Percentiles rank a stretch among this genome's conserved stretches.
Evolutionary conservation across 306 rosid genomes (phyloP).

Genomic region (Casuarina equisetifolia): DNA sequence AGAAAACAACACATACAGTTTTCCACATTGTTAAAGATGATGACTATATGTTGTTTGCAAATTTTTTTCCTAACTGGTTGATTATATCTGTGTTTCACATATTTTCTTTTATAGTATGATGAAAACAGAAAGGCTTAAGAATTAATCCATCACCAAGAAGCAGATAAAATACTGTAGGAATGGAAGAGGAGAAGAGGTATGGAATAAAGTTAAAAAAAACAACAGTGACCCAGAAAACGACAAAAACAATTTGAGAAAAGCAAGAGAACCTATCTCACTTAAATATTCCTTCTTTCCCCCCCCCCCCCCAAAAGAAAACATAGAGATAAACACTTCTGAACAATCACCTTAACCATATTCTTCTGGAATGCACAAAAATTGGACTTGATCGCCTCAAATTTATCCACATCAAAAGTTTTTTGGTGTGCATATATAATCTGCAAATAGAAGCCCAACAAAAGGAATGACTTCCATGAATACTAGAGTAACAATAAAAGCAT

Average conservation of each 20-base stretch:
- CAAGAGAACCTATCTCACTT: neutral
- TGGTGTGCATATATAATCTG: conserved; percentile 76
- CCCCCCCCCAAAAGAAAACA: neutral
- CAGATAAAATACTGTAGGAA: neutral
- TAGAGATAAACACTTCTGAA: neutral
- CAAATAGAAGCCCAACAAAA: conserved; percentile 14
- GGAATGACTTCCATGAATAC: conserved; percentile 20
- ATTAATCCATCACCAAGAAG: neutral
- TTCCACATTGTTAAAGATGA: neutral
- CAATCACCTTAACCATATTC: conserved; percentile 37
- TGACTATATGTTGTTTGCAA: neutral
- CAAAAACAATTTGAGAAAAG: neutral
- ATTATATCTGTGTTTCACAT: neutral
- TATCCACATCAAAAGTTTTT: conserved; percentile 59
- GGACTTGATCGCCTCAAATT: conserved; percentile 50
- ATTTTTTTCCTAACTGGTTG: neutral
- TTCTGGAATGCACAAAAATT: conserved; percentile 39
- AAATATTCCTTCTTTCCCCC: neutral
- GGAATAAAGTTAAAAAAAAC: neutral
- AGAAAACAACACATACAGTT: neutral
- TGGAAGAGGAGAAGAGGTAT: neutral
- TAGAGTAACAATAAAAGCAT: neutral
- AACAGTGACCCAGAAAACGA: neutral
- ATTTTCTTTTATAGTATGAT: neutral
- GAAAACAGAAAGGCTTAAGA: neutral